Conservation (phyloP, 164 flowering plant species). For the Magnolia changhungtana region DNA sequence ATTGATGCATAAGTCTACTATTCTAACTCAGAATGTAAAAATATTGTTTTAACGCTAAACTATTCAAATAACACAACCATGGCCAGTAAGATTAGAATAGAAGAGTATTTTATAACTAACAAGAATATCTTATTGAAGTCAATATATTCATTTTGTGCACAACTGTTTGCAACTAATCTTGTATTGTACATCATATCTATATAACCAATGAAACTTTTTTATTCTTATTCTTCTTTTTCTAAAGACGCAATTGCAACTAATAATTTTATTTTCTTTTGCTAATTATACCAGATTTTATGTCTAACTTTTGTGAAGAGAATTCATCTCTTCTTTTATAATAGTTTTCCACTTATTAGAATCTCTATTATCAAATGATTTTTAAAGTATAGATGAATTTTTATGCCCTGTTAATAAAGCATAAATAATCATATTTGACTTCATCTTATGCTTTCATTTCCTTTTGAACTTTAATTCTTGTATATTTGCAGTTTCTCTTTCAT, state of each 20-base stretch:
- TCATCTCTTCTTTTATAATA: background rate
- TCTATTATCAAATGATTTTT: background rate
- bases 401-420: background rate
- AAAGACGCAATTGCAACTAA: background rate
- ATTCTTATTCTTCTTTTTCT: background rate
- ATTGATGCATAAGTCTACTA: background rate
- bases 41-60: too few relatives aligned
- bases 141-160: background rate
- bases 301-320: background rate
- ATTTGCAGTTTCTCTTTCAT: background rate
- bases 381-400: background rate
- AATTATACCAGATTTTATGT: background rate
- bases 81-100: background rate
- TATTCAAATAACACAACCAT: background rate
- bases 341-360: background rate
- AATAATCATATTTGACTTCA: background rate
- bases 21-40: too few relatives aligned
- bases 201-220: background rate
- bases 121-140: background rate
- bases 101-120: background rate
- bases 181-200: background rate
- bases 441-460: too few relatives aligned
- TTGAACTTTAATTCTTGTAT: background rate
- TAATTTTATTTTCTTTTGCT: background rate
- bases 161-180: background rate